Evolutionary conservation across 495 filamentous ascomycete species (phyloP).

Genomic region (Aspergillus mulundensis): DNA sequence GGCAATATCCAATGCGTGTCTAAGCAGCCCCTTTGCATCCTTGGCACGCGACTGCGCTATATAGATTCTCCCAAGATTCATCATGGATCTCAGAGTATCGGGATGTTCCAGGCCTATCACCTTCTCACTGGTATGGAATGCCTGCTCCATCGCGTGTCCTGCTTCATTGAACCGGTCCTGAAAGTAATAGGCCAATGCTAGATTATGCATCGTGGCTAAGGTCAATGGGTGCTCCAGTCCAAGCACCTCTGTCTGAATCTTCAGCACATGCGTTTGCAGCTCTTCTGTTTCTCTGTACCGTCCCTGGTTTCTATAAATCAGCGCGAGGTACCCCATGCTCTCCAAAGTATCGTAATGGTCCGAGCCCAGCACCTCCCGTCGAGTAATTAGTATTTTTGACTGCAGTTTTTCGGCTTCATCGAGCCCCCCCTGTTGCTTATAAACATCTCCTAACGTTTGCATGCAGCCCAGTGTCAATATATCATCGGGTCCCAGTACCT

Average conservation of each 20-base stretch:
- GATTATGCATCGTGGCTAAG: not conserved
- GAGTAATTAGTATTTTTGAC: not conserved
- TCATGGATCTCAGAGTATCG: not conserved
- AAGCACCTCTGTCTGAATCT: conserved; percentile 8
- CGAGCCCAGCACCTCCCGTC: not conserved
- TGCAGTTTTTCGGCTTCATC: not conserved
- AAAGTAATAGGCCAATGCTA: not conserved
- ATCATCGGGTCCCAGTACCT: not conserved
- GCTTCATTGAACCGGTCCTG: not conserved
- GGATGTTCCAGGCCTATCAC: not conserved
- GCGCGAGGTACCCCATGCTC: not conserved
- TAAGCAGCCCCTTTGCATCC: too few relatives aligned
- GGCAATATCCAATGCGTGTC: too few relatives aligned
- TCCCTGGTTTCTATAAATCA: not conserved
- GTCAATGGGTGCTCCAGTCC: conserved; percentile 26
- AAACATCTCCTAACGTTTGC: too few relatives aligned
- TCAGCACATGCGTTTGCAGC: conserved; percentile 24
- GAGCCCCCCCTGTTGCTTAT: too few relatives aligned
- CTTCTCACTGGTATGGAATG: not conserved
- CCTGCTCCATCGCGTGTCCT: not conserved
- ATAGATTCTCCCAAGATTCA: too few relatives aligned
- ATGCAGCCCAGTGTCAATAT: too few relatives aligned
- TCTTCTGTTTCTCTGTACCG: conserved; percentile 14
- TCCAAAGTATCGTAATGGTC: not conserved
- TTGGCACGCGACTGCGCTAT: too few relatives aligned